Percentiles rank a stretch among this genome's conserved stretches.
Conservation (phyloP, 129 eudicot species). For the Pittosporum tobira region DNA sequence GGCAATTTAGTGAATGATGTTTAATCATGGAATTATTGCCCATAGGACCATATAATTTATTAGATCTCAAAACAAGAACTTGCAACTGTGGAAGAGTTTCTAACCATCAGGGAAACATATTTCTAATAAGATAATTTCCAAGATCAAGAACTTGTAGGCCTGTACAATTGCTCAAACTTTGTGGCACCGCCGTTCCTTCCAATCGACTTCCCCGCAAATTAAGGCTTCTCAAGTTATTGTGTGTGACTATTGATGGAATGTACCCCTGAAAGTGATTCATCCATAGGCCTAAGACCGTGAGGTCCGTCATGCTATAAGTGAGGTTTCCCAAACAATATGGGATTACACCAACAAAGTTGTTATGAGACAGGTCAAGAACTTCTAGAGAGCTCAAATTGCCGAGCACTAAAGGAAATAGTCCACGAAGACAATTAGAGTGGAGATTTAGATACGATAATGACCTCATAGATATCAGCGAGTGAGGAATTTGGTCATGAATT, state of each 20-base stretch:
- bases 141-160: conserved; percentile 4
- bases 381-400: neutral
- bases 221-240: neutral
- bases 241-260: too few relatives aligned
- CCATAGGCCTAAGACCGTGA: too few relatives aligned
- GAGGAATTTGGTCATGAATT: neutral
- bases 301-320: neutral
- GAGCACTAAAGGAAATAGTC: too few relatives aligned
- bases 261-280: too few relatives aligned
- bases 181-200: conserved; percentile 9
- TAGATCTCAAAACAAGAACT: conserved; percentile 8
- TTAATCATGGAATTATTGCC: neutral
- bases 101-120: conserved; percentile 11
- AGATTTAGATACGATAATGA: too few relatives aligned
- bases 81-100: neutral
- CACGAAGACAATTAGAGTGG: too few relatives aligned
- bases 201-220: conserved; percentile 6
- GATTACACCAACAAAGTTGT: conserved; percentile 13
- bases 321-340: too few relatives aligned
- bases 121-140: neutral
- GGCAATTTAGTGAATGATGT: conserved; percentile 12
- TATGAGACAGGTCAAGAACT: conserved; percentile 5
- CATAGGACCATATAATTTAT: conserved; percentile 4
- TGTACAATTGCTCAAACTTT: conserved; percentile 2
- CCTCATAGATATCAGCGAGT: neutral